Evolutionary conservation across 768 basidiomycete genomes (phyloP).

Genomic region (Tulasnella sp.): DNA sequence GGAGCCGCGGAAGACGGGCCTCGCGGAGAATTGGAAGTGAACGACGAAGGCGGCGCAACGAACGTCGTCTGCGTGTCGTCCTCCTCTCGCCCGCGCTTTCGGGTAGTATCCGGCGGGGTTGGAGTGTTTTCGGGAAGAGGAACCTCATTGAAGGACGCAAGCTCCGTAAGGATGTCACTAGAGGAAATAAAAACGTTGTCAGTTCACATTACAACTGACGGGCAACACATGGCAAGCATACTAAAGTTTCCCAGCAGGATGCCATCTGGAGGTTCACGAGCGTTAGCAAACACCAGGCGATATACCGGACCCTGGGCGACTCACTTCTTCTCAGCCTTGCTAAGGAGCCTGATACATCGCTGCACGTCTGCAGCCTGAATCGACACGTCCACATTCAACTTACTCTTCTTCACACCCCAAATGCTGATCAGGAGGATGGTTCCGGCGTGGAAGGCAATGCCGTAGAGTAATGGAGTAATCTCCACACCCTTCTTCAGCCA

Average conservation of each 20-base stretch:
- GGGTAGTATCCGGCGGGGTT: slow-evolving; percentile 22
- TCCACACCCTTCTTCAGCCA: slow-evolving; percentile 39
- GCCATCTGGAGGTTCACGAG: slow-evolving; percentile 16
- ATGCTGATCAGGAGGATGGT: slow-evolving; percentile 62
- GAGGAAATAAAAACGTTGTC: not conserved
- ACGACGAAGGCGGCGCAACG: not conserved
- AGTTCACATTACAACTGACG: not conserved
- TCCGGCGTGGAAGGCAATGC: slow-evolving; percentile 45
- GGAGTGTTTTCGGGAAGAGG: slow-evolving; percentile 26
- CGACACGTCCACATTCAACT: slow-evolving; percentile 43
- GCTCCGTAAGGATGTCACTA: slow-evolving; percentile 28
- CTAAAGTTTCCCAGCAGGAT: slow-evolving; percentile 28
- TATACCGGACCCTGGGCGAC: not conserved
- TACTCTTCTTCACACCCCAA: slow-evolving; percentile 55
- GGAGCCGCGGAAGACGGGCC: not conserved
- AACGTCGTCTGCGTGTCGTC: not conserved
- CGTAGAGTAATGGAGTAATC: slow-evolving; percentile 39
- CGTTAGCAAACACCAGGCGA: not conserved
- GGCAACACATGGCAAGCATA: not conserved
- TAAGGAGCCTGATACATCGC: slow-evolving; percentile 53
- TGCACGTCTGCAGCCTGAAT: slow-evolving; percentile 59
- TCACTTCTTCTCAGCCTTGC: slow-evolving; percentile 38
- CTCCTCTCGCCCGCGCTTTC: slow-evolving; percentile 23
- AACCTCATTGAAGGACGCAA: slow-evolving; percentile 27
- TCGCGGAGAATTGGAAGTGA: not conserved